Evolutionary conservation across 257 asterid genomes (phyloP).

Genomic region (Apocynum venetum): DNA sequence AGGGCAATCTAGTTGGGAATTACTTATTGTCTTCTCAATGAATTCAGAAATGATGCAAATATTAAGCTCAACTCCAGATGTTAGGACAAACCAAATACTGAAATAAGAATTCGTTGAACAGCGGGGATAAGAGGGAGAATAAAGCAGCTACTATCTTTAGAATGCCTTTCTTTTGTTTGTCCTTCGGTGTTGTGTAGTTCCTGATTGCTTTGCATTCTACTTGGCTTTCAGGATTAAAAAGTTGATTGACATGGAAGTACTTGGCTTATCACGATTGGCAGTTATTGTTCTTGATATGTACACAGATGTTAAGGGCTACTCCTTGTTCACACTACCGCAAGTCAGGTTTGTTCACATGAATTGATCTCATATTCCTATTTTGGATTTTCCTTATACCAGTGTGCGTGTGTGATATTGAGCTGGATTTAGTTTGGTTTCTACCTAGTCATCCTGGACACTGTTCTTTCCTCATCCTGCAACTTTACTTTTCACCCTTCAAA

Average conservation of each 20-base stretch:
- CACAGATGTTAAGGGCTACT: constrained; percentile 89
- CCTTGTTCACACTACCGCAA: constrained; percentile 88
- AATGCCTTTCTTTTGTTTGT: not conserved
- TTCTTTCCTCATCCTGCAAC: not conserved
- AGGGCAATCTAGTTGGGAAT: constrained; percentile 1
- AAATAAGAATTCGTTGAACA: not conserved
- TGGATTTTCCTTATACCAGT: not conserved
- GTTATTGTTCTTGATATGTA: constrained; percentile 81
- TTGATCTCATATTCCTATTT: constrained; percentile 2
- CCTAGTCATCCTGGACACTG: not conserved
- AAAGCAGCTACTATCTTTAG: not conserved
- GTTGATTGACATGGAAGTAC: constrained; percentile 75
- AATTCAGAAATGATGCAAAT: not conserved
- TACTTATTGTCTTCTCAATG: not conserved
- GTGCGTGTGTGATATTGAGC: not conserved
- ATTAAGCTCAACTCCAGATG: not conserved
- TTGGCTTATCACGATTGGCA: constrained; percentile 72
- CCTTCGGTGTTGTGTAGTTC: constrained; percentile 3
- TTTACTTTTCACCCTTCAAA: not conserved
- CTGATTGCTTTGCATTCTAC: not conserved
- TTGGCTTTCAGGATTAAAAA: constrained; percentile 69
- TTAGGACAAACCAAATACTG: not conserved
- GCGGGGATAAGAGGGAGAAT: not conserved
- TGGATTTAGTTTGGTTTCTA: not conserved
- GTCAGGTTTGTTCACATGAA: constrained; percentile 57